These are phyloP conservation scores for Claviceps purpurea DNA, from an alignment of 2,329 filamentous ascomycete species.

Conservation along the genomic window DNA sequence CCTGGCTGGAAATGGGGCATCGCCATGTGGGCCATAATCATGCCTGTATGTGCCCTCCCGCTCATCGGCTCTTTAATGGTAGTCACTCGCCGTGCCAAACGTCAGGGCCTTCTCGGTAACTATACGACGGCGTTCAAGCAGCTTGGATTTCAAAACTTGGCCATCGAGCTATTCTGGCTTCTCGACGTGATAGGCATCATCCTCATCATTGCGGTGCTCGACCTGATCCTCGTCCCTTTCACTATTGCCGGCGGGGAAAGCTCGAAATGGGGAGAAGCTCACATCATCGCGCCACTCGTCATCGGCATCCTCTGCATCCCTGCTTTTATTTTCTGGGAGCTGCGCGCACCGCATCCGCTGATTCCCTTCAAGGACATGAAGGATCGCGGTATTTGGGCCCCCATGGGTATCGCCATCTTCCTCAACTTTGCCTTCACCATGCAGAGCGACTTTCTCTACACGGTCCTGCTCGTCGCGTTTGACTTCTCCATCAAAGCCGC, in stretches of 20 bases:
- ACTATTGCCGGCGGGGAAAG: slow-evolving; percentile 35
- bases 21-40: slow-evolving; percentile 51
- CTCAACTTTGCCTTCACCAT: slow-evolving; percentile 31
- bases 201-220: slow-evolving; percentile 41
- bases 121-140: slow-evolving; percentile 14
- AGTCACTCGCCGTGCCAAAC: slow-evolving; percentile 43
- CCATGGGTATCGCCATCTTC: slow-evolving; percentile 25
- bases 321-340: slow-evolving; percentile 45
- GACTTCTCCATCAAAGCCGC: slow-evolving; percentile 32
- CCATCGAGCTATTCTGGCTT: slow-evolving; percentile 35
- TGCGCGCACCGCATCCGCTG: slow-evolving; percentile 40
- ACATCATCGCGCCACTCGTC: slow-evolving; percentile 41
- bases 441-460: slow-evolving; percentile 36
- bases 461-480: slow-evolving; percentile 40
- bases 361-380: slow-evolving; percentile 39
- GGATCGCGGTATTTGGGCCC: slow-evolving; percentile 34
- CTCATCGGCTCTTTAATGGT: slow-evolving; percentile 42
- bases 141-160: slow-evolving; percentile 27
- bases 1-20: slow-evolving; percentile 51
- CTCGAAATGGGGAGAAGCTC: slow-evolving; percentile 32
- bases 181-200: slow-evolving; percentile 44
- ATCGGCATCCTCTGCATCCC: slow-evolving; percentile 45
- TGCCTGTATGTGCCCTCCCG: slow-evolving; percentile 46
- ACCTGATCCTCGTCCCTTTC: slow-evolving; percentile 50
- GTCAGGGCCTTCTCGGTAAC: slow-evolving; percentile 27